Evolutionary conservation across 2,329 filamentous ascomycete genomes (phyloP), one percentile per base, ranked within the genome.

Genomic region (Ceratocystis alfenasii): DNA sequence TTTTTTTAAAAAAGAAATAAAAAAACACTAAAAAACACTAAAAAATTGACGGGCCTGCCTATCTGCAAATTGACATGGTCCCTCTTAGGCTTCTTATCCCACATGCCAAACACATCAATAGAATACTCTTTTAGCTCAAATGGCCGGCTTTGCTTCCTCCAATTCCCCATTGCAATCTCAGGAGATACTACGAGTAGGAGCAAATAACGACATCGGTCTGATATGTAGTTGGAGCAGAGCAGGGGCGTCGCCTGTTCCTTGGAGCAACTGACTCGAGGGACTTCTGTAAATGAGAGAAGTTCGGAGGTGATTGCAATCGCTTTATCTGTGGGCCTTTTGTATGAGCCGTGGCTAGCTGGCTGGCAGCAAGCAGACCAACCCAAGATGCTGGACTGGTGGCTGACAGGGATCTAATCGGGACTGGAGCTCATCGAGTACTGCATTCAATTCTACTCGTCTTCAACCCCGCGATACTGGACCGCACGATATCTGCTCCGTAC

Each of bases 271-370:
- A 36, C 28, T 59, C 28, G 55, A 36, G 55, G 55, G 55, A 59
- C 55, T 59, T 59, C 55, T 59, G 55, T 59, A 59, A 36, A 59
- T 20, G 46, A n/a, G 8, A 53, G 17, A 8, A 53, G 36, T 15
- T 41, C 36, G 36, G 36, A 15, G 36, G 10, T 41, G 36, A 15
- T 15, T 3, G 10, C 36, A 41, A 15, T 41, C n/a, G 15, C 48
- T n/a, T 50, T 50, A 50, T 50, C 48, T n/a, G n/a, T 12, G 48
- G 48, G n/a, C 48, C 48, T 50, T 50, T 50, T 50, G 48, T 22
- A 50, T 50, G n/a, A 50, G 48, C n/a, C 15, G 48, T 50, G 48
- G 48, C 22, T n/a, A n/a, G 46, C 6, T n/a, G n/a, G 48, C n/a
- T n/a, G n/a, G 48, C n/a, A n/a, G 22, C 48, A n/a, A 20, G 48